Evolutionary conservation across 177 flowering plant genomes (phyloP), one percentile per base, ranked within the genome.

Genomic region (Vitis hybrid): DNA sequence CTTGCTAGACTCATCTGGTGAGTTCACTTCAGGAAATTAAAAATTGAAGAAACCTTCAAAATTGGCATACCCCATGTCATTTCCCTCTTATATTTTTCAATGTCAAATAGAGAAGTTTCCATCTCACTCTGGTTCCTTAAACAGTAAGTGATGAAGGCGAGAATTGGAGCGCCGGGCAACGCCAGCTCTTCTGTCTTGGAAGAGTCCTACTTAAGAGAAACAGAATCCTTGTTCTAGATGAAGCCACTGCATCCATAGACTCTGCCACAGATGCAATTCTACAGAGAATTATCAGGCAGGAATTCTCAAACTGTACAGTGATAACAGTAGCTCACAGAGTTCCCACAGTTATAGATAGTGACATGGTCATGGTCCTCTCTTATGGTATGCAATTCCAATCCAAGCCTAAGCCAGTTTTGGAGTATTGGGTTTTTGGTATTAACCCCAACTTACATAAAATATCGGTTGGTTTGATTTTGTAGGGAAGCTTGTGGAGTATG

Each of bases 361-460:
- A 92, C 76, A 88, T 83, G 90, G 93, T 89, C 79, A 84, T 92
- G 92, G 90, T 91, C 74, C 92, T 92, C 18, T 89, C 93, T 6
- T 87, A 79, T 68, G 97, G 97, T 91, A 85, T 35, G 72, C 48
- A 56, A 11, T 11, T n/a, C 13, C 8, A 15, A 27, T 30, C 10
- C 46, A 35, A 46, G 17, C 46, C 8, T 40, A 35, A 46, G 10
- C 46, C 8, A 7, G 46, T 40, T 40, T 40, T 40, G 46, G 46
- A 7, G 7, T 6, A 40, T 40, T 40, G 46, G 6, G 46, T 40
- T 40, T 7, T 40, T 40, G 46, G 46, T 40, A 40, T 40, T 7
- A 40, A 40, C 40, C 49, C 56, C 18, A 8, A 60, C 2, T 11
- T 35, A 32, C 24, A 32, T 11, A 58, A 27, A 14, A 21, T 35